Evolutionary conservation across 768 basidiomycete species (phyloP), one percentile per base, ranked within the genome.

Genomic region (Boletus rubescentipes): DNA sequence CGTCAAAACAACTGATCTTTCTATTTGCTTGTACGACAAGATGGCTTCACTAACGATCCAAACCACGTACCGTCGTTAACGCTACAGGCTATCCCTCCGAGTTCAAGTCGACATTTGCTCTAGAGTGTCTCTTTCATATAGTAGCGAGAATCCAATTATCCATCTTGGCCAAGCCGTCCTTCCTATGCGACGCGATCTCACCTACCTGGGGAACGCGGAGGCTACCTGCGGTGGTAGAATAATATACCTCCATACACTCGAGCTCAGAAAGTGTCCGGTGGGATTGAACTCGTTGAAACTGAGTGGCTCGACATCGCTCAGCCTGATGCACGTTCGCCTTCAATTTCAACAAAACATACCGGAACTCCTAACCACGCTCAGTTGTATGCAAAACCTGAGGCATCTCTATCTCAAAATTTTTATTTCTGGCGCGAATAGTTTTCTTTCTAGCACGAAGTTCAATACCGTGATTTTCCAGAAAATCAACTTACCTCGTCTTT

Each of bases 311-410:
- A 71, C 69, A 3, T 63, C 64, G 64, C 21, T 34, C 26, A 3
- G 26, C 26, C 26, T 26, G 26, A 4, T 4, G 64, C 42, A 44
- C 71, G 26, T n/a, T n/a, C n/a, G 4, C 48, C 67, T 30, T 16
- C 9, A n/a, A n/a, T 50, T 61, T 15, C 65, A 67, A 15, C 72
- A 71, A 2, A 58, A 65, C 9, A 62, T 65, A 16, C 49, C 47
- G 7, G 67, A 72, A 39, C 56, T 79, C 15, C 45, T 73, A 7
- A 47, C 65, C 14, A 62, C 66, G 9, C 67, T 79, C 5, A 49
- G 61, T 20, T 54, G 63, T 35, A 74, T 73, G 71, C 72, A 70
- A 2, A 20, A 51, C 36, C 60, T 78, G 1, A 66, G 64, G 45
- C 54, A 61, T 18, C 67, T 78, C 2, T 63, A 68, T 41, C 61